Base-by-base conservation (phyloP, 2,329 filamentous ascomycete species). In the Stachybotrys chartarum region DNA sequence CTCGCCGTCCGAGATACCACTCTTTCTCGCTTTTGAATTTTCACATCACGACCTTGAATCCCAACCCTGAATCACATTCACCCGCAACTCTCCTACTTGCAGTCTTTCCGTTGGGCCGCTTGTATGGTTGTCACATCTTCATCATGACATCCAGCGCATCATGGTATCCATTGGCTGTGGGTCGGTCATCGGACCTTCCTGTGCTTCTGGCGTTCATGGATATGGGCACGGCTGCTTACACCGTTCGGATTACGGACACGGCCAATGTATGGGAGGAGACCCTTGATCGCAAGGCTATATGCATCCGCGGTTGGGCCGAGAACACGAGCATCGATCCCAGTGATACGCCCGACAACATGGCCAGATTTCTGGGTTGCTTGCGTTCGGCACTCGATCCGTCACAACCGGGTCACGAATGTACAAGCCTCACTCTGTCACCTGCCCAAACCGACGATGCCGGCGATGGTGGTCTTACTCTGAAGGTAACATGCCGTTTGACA, bases 291-390 rank as follows among this genome's bases (percentile, higher is more conserved):
- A 76, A 75, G n/a, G 77, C 75, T 11, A 87, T 93, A 55, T 78
- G 85, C 55, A 72, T 77, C 57, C 81, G 87, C 57, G 86, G 83
- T 32, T 75, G 82, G 55, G 72, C 79, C 30, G 78, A 86, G 61
- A 79, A 84, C 61, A 88, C 86, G 16, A 85, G 81, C 58, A 91
- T 93, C 58, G 88, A 93, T 65, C 85, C 89, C 1, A 84, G 80
- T 65, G 84, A 87, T 60, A 85, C 86, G 57, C 74, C 77, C 0
- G 80, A 83, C 52, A 88, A 93, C 63, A 82, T 90, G 71, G 67
- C 72, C 30, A 84, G 85, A 52, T 83, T 93, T 53, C 73, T 92
- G 14, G 76, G 81, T 24, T 85, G 87, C 62, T 73, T 93, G 17
- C 70, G 74, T 51, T 72, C 72, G 46, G 78, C 79, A 32, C 70